phyloP scores from a whole-genome alignment of 176 grass and related monocot species.

The Eragrostis nindensis region DNA sequence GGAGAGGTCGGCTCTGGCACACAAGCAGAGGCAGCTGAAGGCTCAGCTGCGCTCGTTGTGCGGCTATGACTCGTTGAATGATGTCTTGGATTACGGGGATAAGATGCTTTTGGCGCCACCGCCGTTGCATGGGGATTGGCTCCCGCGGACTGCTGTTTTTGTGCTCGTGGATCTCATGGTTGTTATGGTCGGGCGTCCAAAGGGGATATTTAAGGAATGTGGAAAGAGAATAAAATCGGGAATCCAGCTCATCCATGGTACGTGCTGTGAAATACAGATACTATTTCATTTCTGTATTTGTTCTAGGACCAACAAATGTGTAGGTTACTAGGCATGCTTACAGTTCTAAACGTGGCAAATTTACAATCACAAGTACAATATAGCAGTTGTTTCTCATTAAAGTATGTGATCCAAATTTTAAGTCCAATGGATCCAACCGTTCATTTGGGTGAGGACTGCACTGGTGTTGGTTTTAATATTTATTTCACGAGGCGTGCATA shows the following conservation, averaged over 20 bases:
- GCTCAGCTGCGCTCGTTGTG: slow-evolving; percentile 55
- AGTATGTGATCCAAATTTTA: neutral
- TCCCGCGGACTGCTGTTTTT: slow-evolving; percentile 80
- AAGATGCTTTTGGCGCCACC: slow-evolving; percentile 88
- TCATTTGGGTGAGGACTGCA: neutral
- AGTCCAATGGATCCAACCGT: neutral
- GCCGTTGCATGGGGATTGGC: slow-evolving; percentile 95
- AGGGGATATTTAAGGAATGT: slow-evolving; percentile 94
- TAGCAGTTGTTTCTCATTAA: slow-evolving; percentile 8
- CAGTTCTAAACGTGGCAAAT: slow-evolving; percentile 23
- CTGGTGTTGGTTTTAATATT: slow-evolving; percentile 3
- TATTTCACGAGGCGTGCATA: neutral
- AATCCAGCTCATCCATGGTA: slow-evolving; percentile 78
- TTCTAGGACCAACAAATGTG: neutral
- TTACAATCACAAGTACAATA: slow-evolving; percentile 5
- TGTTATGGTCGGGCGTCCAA: slow-evolving; percentile 84
- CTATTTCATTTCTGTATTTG: slow-evolving; percentile 8
- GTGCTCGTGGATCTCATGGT: slow-evolving; percentile 95
- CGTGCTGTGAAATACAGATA: slow-evolving; percentile 39
- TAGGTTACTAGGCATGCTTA: slow-evolving; percentile 24
- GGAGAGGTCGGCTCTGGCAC: slow-evolving; percentile 56
- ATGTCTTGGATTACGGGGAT: slow-evolving; percentile 80
- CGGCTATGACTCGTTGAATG: slow-evolving; percentile 57
- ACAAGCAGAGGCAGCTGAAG: slow-evolving; percentile 70
- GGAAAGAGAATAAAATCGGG: slow-evolving; percentile 92